Conservation (phyloP, 129 eudicot genomes). For the Ambrosia artemisiifolia region DNA sequence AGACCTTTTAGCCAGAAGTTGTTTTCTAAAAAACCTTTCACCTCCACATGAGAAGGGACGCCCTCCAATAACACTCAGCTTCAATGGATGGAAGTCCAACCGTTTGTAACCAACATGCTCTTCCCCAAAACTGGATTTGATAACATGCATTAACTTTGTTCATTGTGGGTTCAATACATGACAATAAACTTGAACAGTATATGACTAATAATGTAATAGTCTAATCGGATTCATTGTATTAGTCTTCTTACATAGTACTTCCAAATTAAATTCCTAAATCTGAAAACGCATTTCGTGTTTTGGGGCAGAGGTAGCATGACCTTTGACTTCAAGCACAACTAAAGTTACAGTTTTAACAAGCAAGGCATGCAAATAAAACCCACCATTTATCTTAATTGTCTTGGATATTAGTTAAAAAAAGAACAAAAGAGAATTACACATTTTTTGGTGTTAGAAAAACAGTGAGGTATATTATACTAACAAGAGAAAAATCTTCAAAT, state of each 20-base stretch:
- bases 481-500: conserved; percentile 6
- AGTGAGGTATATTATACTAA: conserved; percentile 4
- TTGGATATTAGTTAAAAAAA: neutral
- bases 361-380: conserved; percentile 6
- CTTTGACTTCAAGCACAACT: conserved; percentile 5
- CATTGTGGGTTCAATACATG: conserved; percentile 18
- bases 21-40: conserved; percentile 49
- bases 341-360: neutral
- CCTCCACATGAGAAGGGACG: conserved; percentile 94
- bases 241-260: neutral
- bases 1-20: conserved; percentile 74
- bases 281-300: neutral
- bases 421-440: neutral
- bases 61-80: conserved; percentile 84
- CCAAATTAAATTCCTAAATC: neutral
- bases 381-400: conserved; percentile 1
- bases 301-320: neutral
- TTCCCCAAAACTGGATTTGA: conserved; percentile 66
- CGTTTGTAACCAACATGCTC: conserved; percentile 88
- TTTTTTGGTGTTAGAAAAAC: conserved; percentile 3
- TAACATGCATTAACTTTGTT: conserved; percentile 1
- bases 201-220: neutral
- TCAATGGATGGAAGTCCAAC: conserved; percentile 62
- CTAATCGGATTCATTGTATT: neutral
- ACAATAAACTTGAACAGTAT: conserved; percentile 12